Base-by-base conservation (phyloP, 768 basidiomycete species). In the Sarcomyxa edulis region DNA sequence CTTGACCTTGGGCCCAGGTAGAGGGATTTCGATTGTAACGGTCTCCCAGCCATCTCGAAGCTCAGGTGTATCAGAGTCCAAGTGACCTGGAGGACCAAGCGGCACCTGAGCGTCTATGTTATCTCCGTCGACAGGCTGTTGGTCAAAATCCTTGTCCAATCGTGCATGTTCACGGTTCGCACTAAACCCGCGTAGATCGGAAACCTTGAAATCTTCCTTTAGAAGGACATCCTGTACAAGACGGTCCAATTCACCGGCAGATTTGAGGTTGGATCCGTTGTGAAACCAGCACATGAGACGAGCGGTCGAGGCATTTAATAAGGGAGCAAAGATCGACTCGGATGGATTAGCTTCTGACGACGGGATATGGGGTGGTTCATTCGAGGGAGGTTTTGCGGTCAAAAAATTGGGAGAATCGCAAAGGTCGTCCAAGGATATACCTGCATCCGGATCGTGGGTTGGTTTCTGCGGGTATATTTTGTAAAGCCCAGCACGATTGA, bases 161-260 rank as follows among this genome's bases (percentile, higher is more conserved):
- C 26, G 35, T 15, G 37, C 26, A 15, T 40, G 35, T 35, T 58
- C 53, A 1, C 32, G 24, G 5, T 31, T 26, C 0, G 50, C 44
- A 36, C 32, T 44, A 24, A 62, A 63, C 0, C 41, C 42, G 1
- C 29, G 10, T 2, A 59, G 43, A 20, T 63, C 37, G 1, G 49
- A 23, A 1, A 5, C 35, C 6, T 53, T 25, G 37, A 55, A 62
- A 24, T 61, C 58, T 2, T 47, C 29, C 0, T 32, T 36, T 2
- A 53, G 39, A 7, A 64, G 20, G 3, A 59, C 54, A 15, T 53
- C 47, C 7, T 55, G 22, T 4, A 62, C 48, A 1, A 64, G 47
- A 2, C 27, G 5, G 12, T 55, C 29, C 0, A 61, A 25, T 6
- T 60, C 49, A 1, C 28, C 26, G 6, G 46, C 20, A 5, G 59